phyloP scores from a whole-genome alignment of 2,329 filamentous ascomycete species.

The Talaromyces sp. region DNA sequence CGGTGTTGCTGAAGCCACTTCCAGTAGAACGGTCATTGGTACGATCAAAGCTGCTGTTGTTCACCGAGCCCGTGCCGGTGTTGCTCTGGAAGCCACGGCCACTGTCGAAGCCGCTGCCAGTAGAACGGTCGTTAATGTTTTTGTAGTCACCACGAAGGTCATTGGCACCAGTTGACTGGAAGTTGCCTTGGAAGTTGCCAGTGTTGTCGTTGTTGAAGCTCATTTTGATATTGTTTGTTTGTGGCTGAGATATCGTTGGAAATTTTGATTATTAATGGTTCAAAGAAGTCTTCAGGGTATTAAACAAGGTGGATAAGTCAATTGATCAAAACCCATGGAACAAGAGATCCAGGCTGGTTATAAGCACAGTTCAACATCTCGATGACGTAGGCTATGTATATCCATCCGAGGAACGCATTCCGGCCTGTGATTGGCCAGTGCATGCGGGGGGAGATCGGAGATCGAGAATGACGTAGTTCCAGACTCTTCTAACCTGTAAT shows the following conservation, averaged over 20 bases:
- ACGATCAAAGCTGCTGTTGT: neutral
- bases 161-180: neutral
- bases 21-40: neutral
- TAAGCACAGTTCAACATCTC: neutral
- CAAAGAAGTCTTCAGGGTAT: neutral
- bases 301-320: neutral
- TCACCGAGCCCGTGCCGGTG: neutral
- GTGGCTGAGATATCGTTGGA: neutral
- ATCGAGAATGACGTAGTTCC: neutral
- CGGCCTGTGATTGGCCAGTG: neutral
- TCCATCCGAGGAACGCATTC: neutral
- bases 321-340: neutral
- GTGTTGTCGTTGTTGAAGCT: neutral
- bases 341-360: neutral
- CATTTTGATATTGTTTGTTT: neutral
- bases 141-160: neutral
- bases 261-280: neutral
- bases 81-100: neutral
- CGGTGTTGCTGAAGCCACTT: neutral
- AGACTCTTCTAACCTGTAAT: neutral
- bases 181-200: neutral
- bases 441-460: neutral
- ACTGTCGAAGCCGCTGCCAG: neutral
- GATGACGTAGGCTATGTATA: neutral
- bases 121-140: neutral